phyloP scores from a whole-genome alignment of 257 asterid genomes.

The Solanum pimpinellifolium region DNA sequence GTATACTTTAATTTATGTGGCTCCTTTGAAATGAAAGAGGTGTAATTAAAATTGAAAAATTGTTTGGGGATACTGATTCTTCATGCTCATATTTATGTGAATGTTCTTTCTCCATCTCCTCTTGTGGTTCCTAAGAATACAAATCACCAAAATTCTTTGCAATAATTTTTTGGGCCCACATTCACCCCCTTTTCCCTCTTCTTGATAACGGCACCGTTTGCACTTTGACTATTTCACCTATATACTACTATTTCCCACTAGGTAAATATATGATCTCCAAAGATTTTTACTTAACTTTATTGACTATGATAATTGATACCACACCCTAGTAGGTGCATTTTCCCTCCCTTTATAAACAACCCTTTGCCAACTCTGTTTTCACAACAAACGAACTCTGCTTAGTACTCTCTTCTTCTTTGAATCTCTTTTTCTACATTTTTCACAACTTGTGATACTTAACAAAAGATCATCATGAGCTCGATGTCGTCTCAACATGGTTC shows the following conservation, averaged over 20 bases:
- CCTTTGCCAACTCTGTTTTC: background rate
- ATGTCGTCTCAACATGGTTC: slow-evolving; percentile 17
- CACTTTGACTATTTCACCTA: background rate
- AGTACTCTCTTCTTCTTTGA: background rate
- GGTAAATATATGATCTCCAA: background rate
- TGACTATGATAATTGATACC: background rate
- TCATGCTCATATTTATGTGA: background rate
- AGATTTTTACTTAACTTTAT: background rate
- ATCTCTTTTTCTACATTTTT: background rate
- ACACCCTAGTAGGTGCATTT: background rate
- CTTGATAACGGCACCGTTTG: background rate
- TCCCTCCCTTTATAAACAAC: background rate
- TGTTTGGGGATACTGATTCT: slow-evolving; percentile 4
- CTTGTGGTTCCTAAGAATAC: slow-evolving; percentile 47
- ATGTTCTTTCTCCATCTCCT: slow-evolving; percentile 8
- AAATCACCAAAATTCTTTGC: slow-evolving; percentile 26
- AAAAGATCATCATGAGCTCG: background rate
- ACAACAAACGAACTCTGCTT: slow-evolving; percentile 1
- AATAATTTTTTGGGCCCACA: background rate
- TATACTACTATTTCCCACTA: background rate
- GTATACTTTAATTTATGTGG: background rate
- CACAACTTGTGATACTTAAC: background rate
- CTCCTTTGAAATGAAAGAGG: background rate
- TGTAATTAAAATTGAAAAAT: background rate
- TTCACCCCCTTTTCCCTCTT: background rate